phyloP scores from a whole-genome alignment of 768 basidiomycete genomes.

The Agaricus blazei region DNA sequence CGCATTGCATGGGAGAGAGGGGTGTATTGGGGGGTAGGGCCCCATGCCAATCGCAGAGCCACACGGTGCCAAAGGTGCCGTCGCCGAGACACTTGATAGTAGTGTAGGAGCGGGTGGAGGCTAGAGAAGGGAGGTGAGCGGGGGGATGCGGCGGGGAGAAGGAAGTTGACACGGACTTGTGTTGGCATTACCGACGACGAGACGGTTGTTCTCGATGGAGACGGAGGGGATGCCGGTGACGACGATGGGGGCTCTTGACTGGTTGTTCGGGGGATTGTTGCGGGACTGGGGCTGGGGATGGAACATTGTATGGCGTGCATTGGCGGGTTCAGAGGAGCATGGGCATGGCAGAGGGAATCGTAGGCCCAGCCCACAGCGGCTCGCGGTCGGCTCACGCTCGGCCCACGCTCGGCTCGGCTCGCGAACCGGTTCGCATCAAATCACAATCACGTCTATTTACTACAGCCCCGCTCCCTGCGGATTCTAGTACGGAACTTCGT shows the following conservation, averaged over 20 bases:
- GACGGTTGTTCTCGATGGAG: slow-evolving; percentile 60
- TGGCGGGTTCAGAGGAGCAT: slow-evolving; percentile 24
- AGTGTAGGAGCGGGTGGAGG: slow-evolving; percentile 84
- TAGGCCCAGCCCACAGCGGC: slow-evolving; percentile 9
- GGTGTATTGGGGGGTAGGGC: slow-evolving; percentile 88
- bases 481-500: slow-evolving; percentile 79
- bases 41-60: slow-evolving; percentile 99
- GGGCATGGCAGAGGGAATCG: slow-evolving; percentile 17
- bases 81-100: slow-evolving; percentile 96
- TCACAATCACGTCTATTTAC: slow-evolving; percentile 18
- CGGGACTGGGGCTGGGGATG: slow-evolving; percentile 28
- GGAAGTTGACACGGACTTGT: slow-evolving; percentile 48
- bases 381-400: slow-evolving; percentile 5
- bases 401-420: slow-evolving; percentile 12
- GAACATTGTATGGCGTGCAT: slow-evolving; percentile 62
- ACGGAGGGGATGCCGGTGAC: slow-evolving; percentile 77
- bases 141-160: slow-evolving; percentile 8
- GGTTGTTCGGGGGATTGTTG: slow-evolving; percentile 24
- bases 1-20: slow-evolving; percentile 93
- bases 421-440: slow-evolving; percentile 1
- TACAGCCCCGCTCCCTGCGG: slow-evolving; percentile 15
- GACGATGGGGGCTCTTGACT: slow-evolving; percentile 31
- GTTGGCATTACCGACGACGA: slow-evolving; percentile 69
- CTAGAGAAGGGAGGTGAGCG: slow-evolving; percentile 32
- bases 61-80: slow-evolving; percentile 97